Evolutionary conservation across 2,329 filamentous ascomycete genomes (phyloP), one percentile per base, ranked within the genome.

Genomic region (Camillea tinctor): DNA sequence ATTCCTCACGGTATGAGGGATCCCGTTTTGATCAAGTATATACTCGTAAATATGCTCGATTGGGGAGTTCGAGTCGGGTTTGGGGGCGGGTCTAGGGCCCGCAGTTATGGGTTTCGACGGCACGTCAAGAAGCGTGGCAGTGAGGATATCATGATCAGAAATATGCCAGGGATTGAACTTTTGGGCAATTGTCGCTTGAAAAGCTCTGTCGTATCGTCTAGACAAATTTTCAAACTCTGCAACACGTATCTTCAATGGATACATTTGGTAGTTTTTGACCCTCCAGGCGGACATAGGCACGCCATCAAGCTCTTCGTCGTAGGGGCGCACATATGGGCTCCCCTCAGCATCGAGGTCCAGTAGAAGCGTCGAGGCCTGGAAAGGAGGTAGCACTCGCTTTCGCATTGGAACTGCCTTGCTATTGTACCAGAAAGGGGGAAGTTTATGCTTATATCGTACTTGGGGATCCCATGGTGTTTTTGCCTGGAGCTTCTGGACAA

Each of bases 271-370:
- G 44, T 51, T 61, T 74, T 11, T 55, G 9, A 48, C 17, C 17
- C 22, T 44, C 2, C 3, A 1, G 1, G 0, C 6, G 4, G 48
- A 1, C 11, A 59, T 51, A 4, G 60, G 71, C 3, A 55, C 63
- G n/a, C 64, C 68, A 56, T 79, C 78, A 51, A 80, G 73, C 4
- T 66, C 63, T 2, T 74, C 64, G 52, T 76, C 71, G 57, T 72
- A 79, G 2, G 71, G 67, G 24, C 81, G 79, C 48, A 84, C 81
- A 52, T 74, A 69, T 1, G 67, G 72, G 63, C 68, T 78, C 20
- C 78, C 75, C 61, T 80, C 76, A 51, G 80, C 79, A 63, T 85
- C 83, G 48, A 86, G 79, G 60, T 86, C 81, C 48, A 86, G 74
- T 2, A 84, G 68, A 11, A 80, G 62, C 19, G 75, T 57, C 13